These are phyloP conservation scores for Trametes cinnabarina DNA, from an alignment of 768 basidiomycete genomes.

Conservation along the genomic window DNA sequence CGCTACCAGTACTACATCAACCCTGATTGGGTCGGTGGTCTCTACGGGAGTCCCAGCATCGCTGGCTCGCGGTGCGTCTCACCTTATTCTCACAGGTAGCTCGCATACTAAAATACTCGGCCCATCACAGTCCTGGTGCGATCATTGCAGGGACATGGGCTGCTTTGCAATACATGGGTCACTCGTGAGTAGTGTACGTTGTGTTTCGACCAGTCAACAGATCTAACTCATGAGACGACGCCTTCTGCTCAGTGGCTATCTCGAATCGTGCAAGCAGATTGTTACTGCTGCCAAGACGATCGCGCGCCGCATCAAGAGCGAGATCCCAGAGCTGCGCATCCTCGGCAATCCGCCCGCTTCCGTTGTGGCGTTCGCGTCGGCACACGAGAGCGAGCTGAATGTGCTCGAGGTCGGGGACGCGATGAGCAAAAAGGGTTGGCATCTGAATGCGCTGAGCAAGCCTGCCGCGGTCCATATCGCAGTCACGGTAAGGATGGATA, in stretches of 20 bases:
- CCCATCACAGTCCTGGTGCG: constrained; percentile 81
- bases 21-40: constrained; percentile 79
- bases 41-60: constrained; percentile 87
- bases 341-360: constrained; percentile 89
- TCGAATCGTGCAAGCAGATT: constrained; percentile 79
- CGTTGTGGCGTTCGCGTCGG: constrained; percentile 84
- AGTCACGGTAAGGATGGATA: constrained; percentile 87
- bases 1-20: constrained; percentile 85
- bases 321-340: constrained; percentile 82
- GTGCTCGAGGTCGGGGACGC: constrained; percentile 88
- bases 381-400: constrained; percentile 52
- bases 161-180: constrained; percentile 90
- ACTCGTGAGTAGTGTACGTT: constrained; percentile 52
- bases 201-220: neutral
- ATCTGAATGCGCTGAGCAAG: constrained; percentile 77
- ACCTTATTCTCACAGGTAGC: no score
- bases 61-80: constrained; percentile 76
- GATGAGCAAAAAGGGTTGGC: constrained; percentile 88
- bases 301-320: constrained; percentile 57
- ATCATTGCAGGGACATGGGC: constrained; percentile 96
- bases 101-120: no score
- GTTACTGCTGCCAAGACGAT: constrained; percentile 73
- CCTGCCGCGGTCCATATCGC: constrained; percentile 91
- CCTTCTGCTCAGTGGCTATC: constrained; percentile 67
- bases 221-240: neutral